Percentiles rank a stretch among this genome's conserved stretches.
These are phyloP conservation scores for Paracoccidioides brasiliensis DNA, from an alignment of 2,329 filamentous ascomycete species.

Conservation along the genomic window DNA sequence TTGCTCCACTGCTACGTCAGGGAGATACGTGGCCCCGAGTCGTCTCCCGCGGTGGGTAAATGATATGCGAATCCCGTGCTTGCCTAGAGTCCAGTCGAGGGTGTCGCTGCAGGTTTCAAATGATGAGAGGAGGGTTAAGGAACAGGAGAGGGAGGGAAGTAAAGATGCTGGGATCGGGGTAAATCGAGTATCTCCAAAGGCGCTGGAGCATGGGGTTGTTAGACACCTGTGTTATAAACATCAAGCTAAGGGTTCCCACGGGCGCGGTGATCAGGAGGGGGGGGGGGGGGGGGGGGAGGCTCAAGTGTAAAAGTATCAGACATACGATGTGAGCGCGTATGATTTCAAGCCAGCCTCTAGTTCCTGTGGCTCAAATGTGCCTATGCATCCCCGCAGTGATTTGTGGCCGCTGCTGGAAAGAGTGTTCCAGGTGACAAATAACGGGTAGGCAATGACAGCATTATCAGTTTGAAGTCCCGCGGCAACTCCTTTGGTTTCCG, in stretches of 20 bases:
- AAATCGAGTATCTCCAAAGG: constrained; percentile 52
- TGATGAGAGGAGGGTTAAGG: constrained; percentile 70
- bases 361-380: constrained; percentile 72
- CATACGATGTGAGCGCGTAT: constrained; percentile 70
- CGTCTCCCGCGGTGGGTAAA: constrained; percentile 62
- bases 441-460: constrained; percentile 40
- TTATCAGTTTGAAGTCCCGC: constrained; percentile 1
- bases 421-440: constrained; percentile 94
- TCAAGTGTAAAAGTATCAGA: constrained; percentile 7
- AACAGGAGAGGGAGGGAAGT: constrained; percentile 36
- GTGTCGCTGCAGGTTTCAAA: constrained; percentile 64
- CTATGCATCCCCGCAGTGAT: constrained; percentile 82
- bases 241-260: constrained; percentile 4
- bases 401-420: constrained; percentile 48
- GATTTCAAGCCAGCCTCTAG: constrained; percentile 59
- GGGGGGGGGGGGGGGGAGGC: not conserved
- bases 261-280: not conserved
- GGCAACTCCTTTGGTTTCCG: constrained; percentile 8
- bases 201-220: constrained; percentile 27
- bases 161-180: constrained; percentile 42
- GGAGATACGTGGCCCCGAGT: constrained; percentile 80
- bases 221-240: not conserved
- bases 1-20: constrained; percentile 82
- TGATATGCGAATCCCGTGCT: constrained; percentile 73
- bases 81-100: constrained; percentile 76